phyloP scores from a whole-genome alignment of 148 eudicot species.

The Cornus controversa region DNA sequence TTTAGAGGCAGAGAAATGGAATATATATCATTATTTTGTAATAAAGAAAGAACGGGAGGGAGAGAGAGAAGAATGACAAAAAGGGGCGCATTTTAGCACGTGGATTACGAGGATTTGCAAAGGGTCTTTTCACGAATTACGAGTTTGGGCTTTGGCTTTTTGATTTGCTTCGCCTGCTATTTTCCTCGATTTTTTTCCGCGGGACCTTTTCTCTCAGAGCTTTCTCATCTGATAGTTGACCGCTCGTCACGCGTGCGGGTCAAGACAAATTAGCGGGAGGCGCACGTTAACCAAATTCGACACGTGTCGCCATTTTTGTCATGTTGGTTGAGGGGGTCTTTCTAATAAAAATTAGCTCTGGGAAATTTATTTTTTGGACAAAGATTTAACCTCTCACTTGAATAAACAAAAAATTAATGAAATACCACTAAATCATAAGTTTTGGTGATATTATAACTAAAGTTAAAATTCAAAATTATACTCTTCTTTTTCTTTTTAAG shows the following conservation, averaged over 20 bases:
- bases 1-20: conserved; percentile 10
- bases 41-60: not conserved
- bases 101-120: conserved; percentile 34
- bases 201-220: not conserved
- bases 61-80: conserved; percentile 12
- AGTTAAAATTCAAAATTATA: too few relatives aligned
- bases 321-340: not conserved
- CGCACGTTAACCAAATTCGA: conserved; percentile 1
- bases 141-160: not conserved
- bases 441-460: too few relatives aligned
- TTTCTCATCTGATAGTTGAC: conserved; percentile 17
- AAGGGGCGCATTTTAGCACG: conserved; percentile 46
- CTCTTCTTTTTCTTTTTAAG: too few relatives aligned
- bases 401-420: too few relatives aligned
- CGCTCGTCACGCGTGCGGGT: conserved; percentile 17
- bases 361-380: too few relatives aligned
- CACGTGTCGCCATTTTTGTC: not conserved
- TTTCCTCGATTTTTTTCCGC: not conserved
- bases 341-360: too few relatives aligned
- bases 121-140: not conserved
- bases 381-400: too few relatives aligned
- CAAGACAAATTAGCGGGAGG: conserved; percentile 10
- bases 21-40: not conserved
- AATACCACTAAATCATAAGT: too few relatives aligned
- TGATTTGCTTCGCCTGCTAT: not conserved